Percentiles rank a stretch among this genome's conserved stretches.
These are phyloP conservation scores for Bolboschoenus planiculmis DNA, from an alignment of 176 grass and related monocot species.

Conservation along the genomic window DNA sequence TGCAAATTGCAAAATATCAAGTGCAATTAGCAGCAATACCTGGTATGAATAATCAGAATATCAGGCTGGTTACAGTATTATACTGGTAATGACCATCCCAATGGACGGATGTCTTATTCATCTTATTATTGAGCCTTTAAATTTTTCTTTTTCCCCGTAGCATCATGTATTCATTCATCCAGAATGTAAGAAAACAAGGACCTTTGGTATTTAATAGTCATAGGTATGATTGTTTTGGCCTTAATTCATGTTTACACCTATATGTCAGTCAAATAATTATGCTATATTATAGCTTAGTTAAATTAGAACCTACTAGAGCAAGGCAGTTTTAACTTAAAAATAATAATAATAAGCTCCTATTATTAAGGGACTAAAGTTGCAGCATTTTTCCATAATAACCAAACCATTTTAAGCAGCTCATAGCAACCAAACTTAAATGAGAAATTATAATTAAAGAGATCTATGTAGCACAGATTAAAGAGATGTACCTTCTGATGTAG, in stretches of 20 bases:
- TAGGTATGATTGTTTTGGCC: not conserved
- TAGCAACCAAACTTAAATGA: not conserved
- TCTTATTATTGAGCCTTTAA: not conserved
- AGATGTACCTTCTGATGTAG: slow-evolving; percentile 65
- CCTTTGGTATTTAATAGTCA: not conserved
- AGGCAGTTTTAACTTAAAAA: too few species aligned
- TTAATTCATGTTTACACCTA: too few species aligned
- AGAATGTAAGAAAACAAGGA: not conserved
- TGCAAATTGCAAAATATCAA: not conserved
- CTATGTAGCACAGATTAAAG: not conserved
- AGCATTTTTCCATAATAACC: not conserved
- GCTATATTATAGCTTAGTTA: too few species aligned
- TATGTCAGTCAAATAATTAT: too few species aligned
- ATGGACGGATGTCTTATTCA: not conserved
- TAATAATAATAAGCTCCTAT: not conserved
- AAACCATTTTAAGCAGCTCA: not conserved
- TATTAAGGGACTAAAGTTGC: not conserved
- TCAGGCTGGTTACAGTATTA: not conserved
- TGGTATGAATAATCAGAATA: not conserved
- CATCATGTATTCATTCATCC: not conserved
- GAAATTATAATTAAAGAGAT: not conserved
- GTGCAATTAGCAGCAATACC: not conserved
- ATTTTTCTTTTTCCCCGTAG: not conserved
- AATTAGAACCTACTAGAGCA: too few species aligned
- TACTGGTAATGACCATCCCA: not conserved